phyloP scores from a whole-genome alignment of 208 protist species.

The Trypanosoma melophagium region DNA sequence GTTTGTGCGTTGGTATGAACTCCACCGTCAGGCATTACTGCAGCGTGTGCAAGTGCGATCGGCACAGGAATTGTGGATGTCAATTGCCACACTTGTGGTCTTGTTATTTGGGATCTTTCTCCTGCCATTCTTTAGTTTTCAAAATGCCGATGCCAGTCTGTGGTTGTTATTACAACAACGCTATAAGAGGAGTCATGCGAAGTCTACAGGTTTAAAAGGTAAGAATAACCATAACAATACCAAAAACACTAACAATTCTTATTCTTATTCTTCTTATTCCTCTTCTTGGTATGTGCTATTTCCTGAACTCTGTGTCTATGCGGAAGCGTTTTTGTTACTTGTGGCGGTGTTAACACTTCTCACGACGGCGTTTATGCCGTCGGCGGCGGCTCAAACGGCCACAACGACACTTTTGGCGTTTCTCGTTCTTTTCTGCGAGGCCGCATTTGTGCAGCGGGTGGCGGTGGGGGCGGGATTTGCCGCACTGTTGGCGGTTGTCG shows the following conservation, averaged over 20 bases:
- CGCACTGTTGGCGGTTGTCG: conserved; percentile 34
- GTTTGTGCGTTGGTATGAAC: conserved; percentile 61
- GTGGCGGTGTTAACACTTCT: conserved; percentile 42
- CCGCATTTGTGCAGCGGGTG: conserved; percentile 26
- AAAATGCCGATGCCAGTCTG: conserved; percentile 29
- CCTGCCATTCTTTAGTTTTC: conserved; percentile 68
- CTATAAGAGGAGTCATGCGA: no score
- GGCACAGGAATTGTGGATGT: conserved; percentile 34
- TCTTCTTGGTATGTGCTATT: not conserved
- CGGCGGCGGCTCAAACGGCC: conserved; percentile 30
- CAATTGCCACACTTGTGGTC: conserved; percentile 33
- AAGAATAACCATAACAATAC: not conserved
- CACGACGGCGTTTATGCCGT: conserved; percentile 66
- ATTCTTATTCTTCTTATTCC: no score
- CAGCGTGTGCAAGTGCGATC: conserved; percentile 40
- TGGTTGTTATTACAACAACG: conserved; percentile 16
- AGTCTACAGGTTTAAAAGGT: no score
- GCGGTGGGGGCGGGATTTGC: conserved; percentile 48
- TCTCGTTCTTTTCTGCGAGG: conserved; percentile 45
- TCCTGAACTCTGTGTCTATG: not conserved
- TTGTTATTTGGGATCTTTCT: conserved; percentile 38
- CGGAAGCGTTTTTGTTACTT: conserved; percentile 40
- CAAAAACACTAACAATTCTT: not conserved
- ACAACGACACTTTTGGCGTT: conserved; percentile 41
- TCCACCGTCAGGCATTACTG: conserved; percentile 45